phyloP scores from a whole-genome alignment of 2,329 filamentous ascomycete species.

The Xylaria sp. region DNA sequence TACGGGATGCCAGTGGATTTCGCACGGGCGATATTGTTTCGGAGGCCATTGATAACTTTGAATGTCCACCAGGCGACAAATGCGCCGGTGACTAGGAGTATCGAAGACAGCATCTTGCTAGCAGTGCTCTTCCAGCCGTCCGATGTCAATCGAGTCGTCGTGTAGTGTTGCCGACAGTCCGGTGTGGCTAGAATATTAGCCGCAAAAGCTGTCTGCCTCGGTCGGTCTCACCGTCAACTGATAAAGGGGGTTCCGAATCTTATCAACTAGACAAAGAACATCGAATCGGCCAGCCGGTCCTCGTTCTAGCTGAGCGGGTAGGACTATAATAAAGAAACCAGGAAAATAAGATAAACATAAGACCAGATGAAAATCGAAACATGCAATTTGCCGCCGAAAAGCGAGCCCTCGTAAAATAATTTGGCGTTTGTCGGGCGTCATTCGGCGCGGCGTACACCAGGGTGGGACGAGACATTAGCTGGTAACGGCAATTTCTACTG shows the following conservation, averaged over 20 bases:
- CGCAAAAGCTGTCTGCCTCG: not conserved
- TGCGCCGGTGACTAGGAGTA: conserved; percentile 44
- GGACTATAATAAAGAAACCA: not conserved
- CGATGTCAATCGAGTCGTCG: conserved; percentile 3
- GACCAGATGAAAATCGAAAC: too few relatives aligned
- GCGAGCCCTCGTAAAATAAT: conserved; percentile 5
- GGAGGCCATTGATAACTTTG: conserved; percentile 43
- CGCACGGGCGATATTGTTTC: conserved; percentile 54
- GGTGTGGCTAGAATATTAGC: not conserved
- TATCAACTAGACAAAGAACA: not conserved
- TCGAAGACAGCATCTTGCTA: conserved; percentile 45
- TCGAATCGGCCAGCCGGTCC: conserved; percentile 25
- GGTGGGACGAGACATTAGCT: not conserved
- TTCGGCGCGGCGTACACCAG: conserved; percentile 17
- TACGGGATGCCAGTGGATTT: conserved; percentile 59
- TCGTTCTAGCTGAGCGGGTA: conserved; percentile 5
- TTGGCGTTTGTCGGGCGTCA: conserved; percentile 10
- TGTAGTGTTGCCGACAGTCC: not conserved
- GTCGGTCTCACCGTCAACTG: not conserved
- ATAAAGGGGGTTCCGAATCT: not conserved
- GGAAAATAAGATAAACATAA: not conserved
- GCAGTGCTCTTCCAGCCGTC: not conserved
- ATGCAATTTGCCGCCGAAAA: not conserved
- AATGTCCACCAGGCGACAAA: conserved; percentile 44
- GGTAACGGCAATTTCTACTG: not conserved